A percentile compares a stretch with the other conserved stretches of the same genome.
phyloP scores from a whole-genome alignment of 164 flowering plant genomes.

The Nymphaea thermarum region DNA sequence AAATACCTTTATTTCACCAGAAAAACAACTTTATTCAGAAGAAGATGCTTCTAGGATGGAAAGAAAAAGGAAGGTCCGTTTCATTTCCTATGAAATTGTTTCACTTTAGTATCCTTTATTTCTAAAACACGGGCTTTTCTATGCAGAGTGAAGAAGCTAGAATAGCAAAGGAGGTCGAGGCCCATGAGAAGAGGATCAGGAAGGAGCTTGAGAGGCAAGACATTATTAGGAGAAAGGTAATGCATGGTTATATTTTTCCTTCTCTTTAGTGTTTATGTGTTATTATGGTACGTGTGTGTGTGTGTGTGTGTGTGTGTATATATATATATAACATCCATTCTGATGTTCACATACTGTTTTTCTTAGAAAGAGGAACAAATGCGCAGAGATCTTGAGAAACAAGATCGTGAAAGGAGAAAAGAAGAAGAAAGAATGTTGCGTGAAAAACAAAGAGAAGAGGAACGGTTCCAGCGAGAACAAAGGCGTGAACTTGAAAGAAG shows the following conservation, averaged over 20 bases:
- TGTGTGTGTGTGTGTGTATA: too few species aligned
- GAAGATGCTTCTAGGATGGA: conserved; percentile 49
- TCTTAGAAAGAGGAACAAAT: conserved; percentile 82
- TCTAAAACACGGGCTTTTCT: background rate
- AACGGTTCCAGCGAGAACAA: conserved; percentile 67
- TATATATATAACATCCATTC: background rate
- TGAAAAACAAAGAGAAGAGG: conserved; percentile 85
- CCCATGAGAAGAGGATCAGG: conserved; percentile 74
- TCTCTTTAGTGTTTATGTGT: background rate
- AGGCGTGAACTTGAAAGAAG: conserved; percentile 80
- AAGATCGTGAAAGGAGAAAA: conserved; percentile 81
- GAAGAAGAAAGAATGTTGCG: conserved; percentile 88
- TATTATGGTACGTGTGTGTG: too few species aligned
- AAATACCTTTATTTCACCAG: conserved; percentile 36
- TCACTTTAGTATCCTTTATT: background rate
- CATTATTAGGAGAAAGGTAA: conserved; percentile 70
- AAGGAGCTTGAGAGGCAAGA: conserved; percentile 92
- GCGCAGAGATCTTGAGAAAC: conserved; percentile 83
- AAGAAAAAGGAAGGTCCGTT: conserved; percentile 72
- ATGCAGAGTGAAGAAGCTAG: conserved; percentile 77
- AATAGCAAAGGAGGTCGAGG: conserved; percentile 77
- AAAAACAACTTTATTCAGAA: conserved; percentile 28
- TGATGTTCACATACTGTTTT: background rate
- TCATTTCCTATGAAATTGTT: background rate
- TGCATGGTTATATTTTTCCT: conserved; percentile 1